Conservation (phyloP, 345 rosid species). For the Moringa oleifera region DNA sequence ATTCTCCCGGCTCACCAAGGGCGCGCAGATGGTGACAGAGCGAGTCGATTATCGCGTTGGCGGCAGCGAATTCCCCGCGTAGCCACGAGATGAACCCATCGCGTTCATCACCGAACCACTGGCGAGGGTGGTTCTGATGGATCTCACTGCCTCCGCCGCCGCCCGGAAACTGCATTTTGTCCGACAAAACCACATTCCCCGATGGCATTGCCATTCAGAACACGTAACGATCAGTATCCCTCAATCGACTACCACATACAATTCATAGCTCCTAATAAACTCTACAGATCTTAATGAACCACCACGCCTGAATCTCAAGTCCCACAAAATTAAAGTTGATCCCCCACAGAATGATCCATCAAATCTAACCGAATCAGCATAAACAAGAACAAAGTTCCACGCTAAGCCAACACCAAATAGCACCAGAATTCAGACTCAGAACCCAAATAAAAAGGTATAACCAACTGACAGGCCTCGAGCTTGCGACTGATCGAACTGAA, state of each 20-base stretch:
- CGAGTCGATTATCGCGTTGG: conserved; percentile 81
- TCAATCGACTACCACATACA: conserved; percentile 12
- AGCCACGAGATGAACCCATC: conserved; percentile 85
- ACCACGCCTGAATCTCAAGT: conserved; percentile 5
- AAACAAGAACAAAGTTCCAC: conserved; percentile 7
- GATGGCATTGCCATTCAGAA: conserved; percentile 79
- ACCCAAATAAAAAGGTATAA: background rate
- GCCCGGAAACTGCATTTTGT: conserved; percentile 60
- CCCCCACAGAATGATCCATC: conserved; percentile 7
- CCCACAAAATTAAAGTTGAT: conserved; percentile 16
- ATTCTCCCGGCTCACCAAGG: conserved; percentile 68
- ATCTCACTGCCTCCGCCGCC: conserved; percentile 24
- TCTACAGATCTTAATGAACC: conserved; percentile 18
- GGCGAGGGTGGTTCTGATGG: conserved; percentile 36
- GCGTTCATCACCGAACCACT: conserved; percentile 67
- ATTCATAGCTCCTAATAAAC: conserved; percentile 6
- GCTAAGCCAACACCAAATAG: background rate
- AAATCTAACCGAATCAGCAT: background rate
- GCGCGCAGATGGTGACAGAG: conserved; percentile 62
- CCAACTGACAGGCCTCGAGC: too few relatives aligned
- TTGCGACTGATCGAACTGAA: background rate
- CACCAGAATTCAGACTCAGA: background rate
- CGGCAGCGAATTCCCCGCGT: conserved; percentile 87
- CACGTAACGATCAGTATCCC: background rate
- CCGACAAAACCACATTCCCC: conserved; percentile 48